A percentile compares a stretch with the other conserved stretches of the same genome.
Evolutionary conservation across 768 basidiomycete genomes (phyloP).

Genomic region (Cubamyces sp.): DNA sequence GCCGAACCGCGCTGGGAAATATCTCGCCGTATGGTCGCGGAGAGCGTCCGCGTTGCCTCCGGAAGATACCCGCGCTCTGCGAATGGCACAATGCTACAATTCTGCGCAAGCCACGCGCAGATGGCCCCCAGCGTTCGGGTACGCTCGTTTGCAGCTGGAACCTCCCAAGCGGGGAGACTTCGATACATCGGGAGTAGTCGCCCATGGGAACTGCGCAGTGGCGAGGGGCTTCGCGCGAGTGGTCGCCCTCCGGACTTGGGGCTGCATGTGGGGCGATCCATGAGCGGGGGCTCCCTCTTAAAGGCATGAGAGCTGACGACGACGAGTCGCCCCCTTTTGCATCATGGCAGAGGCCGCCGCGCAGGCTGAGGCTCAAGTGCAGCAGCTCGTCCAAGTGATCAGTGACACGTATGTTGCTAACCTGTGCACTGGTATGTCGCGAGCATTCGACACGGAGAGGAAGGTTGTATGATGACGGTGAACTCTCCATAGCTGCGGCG

Average conservation of each 20-base stretch:
- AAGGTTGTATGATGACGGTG: not conserved
- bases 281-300: not conserved
- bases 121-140: not conserved
- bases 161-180: not conserved
- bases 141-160: not conserved
- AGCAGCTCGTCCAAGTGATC: conserved; percentile 7
- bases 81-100: not conserved
- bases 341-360: conserved; percentile 4
- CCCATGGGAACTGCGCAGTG: not conserved
- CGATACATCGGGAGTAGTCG: not conserved
- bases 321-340: not conserved
- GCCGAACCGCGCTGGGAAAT: not conserved
- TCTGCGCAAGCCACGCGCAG: not conserved
- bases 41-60: not conserved
- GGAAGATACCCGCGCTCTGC: not conserved
- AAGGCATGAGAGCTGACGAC: not conserved
- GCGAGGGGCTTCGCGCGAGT: not conserved
- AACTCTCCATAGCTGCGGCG: not conserved
- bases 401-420: conserved; percentile 6
- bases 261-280: not conserved
- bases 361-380: not conserved
- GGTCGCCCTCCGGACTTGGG: not conserved
- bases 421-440: conserved; percentile 10
- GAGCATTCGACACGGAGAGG: no score
- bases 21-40: not conserved